Conservation (phyloP, 1,284 basidiomycete species). For the Dichomitus squalens region DNA sequence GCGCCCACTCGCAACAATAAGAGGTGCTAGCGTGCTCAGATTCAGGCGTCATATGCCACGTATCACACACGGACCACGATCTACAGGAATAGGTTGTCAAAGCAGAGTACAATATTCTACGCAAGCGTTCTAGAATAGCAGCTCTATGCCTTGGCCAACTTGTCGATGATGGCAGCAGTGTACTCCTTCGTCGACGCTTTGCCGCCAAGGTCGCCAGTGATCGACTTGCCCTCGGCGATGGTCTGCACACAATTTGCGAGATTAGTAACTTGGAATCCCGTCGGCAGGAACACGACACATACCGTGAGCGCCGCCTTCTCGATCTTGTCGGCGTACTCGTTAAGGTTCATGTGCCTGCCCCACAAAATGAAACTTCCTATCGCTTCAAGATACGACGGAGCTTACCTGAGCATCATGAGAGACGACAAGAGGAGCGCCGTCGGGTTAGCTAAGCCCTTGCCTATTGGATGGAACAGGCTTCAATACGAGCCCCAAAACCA, state of each 20-base stretch:
- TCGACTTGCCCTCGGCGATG: conserved; percentile 91
- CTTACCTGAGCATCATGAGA: conserved; percentile 94
- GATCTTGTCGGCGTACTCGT: conserved; percentile 86
- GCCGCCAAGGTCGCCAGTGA: conserved; percentile 93
- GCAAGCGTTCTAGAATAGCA: conserved; percentile 20
- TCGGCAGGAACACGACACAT: conserved; percentile 21
- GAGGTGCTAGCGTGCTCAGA: background rate
- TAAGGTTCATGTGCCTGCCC: conserved; percentile 90
- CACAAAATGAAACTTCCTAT: background rate
- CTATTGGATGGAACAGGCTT: conserved; percentile 38
- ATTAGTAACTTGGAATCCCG: background rate
- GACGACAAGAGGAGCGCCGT: conserved; percentile 94
- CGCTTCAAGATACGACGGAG: conserved; percentile 12
- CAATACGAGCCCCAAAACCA: background rate
- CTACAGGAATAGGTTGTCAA: conserved; percentile 17
- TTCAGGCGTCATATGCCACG: conserved; percentile 5
- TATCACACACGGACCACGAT: conserved; percentile 2
- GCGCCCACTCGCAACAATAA: conserved; percentile 16
- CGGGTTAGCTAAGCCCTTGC: conserved; percentile 97
- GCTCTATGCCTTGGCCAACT: conserved; percentile 53
- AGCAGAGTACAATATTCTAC: conserved; percentile 26
- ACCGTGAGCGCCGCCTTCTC: conserved; percentile 89
- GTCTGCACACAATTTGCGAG: conserved; percentile 56
- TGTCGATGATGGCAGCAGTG: conserved; percentile 84
- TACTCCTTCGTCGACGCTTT: conserved; percentile 88